phyloP scores from a whole-genome alignment of 768 basidiomycete genomes.

The Hypsizygus marmoreus region DNA sequence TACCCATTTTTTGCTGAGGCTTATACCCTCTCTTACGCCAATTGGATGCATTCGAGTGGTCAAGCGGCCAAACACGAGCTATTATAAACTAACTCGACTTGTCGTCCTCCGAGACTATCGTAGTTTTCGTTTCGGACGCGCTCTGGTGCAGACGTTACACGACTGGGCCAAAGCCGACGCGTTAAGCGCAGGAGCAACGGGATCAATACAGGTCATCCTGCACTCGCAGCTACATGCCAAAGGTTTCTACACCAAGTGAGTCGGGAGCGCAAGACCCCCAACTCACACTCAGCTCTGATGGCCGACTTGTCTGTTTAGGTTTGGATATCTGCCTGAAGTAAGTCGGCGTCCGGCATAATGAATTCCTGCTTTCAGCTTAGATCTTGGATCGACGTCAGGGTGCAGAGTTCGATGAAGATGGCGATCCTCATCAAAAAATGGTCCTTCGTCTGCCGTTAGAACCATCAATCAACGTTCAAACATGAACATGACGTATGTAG shows the following conservation, averaged over 20 bases:
- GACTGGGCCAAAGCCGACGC: conserved; percentile 56
- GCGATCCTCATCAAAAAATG: conserved; percentile 88
- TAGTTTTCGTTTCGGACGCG: conserved; percentile 60
- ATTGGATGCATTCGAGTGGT: conserved; percentile 70
- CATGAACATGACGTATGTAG: not conserved
- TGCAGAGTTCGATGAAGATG: conserved; percentile 77
- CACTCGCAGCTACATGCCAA: conserved; percentile 77
- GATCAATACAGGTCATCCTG: conserved; percentile 45
- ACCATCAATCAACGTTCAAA: conserved; percentile 6
- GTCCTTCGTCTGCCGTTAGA: conserved; percentile 51
- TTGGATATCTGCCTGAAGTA: conserved; percentile 71
- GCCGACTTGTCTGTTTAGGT: conserved; percentile 43
- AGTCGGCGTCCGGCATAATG: conserved; percentile 22
- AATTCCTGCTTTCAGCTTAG: conserved; percentile 18
- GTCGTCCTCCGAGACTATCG: conserved; percentile 71
- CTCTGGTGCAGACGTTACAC: conserved; percentile 65
- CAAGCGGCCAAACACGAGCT: conserved; percentile 36
- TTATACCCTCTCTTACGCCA: conserved; percentile 58
- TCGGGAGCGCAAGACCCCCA: conserved; percentile 11
- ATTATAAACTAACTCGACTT: conserved; percentile 76
- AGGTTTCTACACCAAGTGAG: conserved; percentile 78
- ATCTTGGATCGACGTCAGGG: conserved; percentile 51
- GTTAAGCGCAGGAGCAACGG: conserved; percentile 19
- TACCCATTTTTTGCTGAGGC: conserved; percentile 72
- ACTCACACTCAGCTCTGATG: conserved; percentile 16